Percentiles rank a stretch among this genome's conserved stretches.
phyloP scores from a whole-genome alignment of 2,329 filamentous ascomycete genomes.

The Drechslerella dactyloides region DNA sequence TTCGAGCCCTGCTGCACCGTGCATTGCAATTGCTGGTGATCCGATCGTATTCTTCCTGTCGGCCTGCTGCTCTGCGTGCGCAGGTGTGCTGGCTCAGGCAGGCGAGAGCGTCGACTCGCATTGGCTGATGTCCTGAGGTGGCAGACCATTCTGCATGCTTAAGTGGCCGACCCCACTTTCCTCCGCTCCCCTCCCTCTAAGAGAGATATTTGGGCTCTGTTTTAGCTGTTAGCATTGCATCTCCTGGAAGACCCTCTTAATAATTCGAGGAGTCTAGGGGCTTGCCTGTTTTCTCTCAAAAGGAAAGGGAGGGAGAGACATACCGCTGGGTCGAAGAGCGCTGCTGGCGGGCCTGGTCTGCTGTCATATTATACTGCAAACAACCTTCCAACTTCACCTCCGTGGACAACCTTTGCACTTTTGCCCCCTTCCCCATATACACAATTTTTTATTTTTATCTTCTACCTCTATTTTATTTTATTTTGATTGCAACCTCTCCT shows the following conservation, averaged over 20 bases:
- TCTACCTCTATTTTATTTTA: constrained; percentile 1
- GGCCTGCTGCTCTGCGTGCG: constrained; percentile 15
- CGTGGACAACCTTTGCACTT: not conserved
- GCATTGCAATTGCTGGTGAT: constrained; percentile 7
- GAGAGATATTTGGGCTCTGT: constrained; percentile 27
- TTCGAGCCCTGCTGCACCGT: not conserved
- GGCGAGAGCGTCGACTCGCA: constrained; percentile 34
- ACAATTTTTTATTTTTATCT: constrained; percentile 18
- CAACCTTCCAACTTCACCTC: not conserved
- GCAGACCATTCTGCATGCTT: constrained; percentile 50
- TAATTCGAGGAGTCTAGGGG: constrained; percentile 43
- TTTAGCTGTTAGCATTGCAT: constrained; percentile 22
- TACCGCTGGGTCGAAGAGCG: constrained; percentile 22
- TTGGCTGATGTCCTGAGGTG: constrained; percentile 43
- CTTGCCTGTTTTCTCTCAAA: constrained; percentile 46
- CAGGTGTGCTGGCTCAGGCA: constrained; percentile 46
- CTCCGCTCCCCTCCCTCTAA: constrained; percentile 26
- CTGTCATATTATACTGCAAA: constrained; percentile 23
- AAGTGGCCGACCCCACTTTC: constrained; percentile 52
- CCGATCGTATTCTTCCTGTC: constrained; percentile 27
- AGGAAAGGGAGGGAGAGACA: constrained; percentile 42
- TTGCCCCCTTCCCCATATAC: not conserved
- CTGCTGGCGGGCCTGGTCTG: constrained; percentile 23
- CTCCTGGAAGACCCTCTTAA: constrained; percentile 32
- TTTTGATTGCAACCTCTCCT: constrained; percentile 14